Conservation (phyloP, 1,284 basidiomycete species). For the Leccinum angustisporum region DNA sequence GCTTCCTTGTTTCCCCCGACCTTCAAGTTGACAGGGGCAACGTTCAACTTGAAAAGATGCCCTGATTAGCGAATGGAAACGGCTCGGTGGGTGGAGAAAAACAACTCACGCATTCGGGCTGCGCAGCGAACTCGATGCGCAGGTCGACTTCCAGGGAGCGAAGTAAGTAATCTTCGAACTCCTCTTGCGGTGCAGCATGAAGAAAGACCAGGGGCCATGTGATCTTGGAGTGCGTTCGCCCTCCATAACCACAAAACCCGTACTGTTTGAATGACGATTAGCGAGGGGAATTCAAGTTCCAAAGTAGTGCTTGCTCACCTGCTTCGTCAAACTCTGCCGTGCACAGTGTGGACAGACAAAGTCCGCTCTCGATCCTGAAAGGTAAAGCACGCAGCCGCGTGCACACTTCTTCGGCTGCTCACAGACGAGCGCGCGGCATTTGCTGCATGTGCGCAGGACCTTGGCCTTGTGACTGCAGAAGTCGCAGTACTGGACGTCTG, state of each 20-base stretch:
- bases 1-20: background rate
- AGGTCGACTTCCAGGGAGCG: background rate
- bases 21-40: background rate
- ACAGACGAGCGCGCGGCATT: background rate
- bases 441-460: background rate
- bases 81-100: too few species aligned
- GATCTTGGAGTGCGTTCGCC: background rate
- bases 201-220: background rate
- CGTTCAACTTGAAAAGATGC: background rate
- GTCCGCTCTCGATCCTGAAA: background rate
- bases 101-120: background rate
- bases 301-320: background rate
- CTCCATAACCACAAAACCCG: background rate
- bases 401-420: background rate
- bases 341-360: background rate
- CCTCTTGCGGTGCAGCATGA: background rate
- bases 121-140: background rate
- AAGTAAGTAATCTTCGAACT: background rate
- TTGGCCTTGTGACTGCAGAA: background rate
- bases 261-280: background rate
- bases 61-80: too few species aligned
- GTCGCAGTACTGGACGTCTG: background rate
- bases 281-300: too few species aligned
- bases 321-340: background rate
- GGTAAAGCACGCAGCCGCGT: background rate